Percentiles rank a stretch among this genome's conserved stretches.
Conservation (phyloP, 208 protist genomes). For the Acanthamoeba lugdunensis region DNA sequence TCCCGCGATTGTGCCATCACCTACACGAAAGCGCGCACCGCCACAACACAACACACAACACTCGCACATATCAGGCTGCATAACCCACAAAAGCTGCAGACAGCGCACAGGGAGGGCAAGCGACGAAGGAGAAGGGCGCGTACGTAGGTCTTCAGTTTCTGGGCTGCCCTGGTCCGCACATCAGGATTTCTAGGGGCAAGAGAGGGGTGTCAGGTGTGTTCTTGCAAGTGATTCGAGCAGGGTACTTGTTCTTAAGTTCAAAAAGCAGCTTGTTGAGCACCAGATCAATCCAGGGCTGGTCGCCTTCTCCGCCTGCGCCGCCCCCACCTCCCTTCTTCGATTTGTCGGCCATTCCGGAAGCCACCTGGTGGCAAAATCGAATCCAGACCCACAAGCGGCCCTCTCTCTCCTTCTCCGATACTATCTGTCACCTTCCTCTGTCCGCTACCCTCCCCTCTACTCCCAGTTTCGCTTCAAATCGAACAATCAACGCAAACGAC, state of each 20-base stretch:
- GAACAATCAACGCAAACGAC: no score
- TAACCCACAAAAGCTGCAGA: neutral
- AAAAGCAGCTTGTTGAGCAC: constrained; percentile 12
- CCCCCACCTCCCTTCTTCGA: neutral
- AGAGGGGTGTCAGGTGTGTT: neutral
- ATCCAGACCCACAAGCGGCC: no score
- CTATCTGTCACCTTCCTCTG: no score
- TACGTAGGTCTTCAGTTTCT: constrained; percentile 70
- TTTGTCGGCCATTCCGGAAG: constrained; percentile 20
- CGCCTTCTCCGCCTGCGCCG: neutral
- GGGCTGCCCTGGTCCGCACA: constrained; percentile 19
- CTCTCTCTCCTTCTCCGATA: no score
- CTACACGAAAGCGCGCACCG: neutral
- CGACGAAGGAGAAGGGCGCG: no score
- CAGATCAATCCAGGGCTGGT: neutral
- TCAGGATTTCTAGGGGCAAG: neutral
- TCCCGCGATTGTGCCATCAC: constrained; percentile 78
- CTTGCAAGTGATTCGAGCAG: no score
- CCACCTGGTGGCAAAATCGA: no score
- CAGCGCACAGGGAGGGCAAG: no score
- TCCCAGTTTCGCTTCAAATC: no score
- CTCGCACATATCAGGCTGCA: no score
- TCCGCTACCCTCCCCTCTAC: no score
- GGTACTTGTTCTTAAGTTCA: constrained; percentile 52
- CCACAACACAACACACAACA: no score